phyloP scores from a whole-genome alignment of 495 filamentous ascomycete species.

The Clavariopsis aquatica region DNA sequence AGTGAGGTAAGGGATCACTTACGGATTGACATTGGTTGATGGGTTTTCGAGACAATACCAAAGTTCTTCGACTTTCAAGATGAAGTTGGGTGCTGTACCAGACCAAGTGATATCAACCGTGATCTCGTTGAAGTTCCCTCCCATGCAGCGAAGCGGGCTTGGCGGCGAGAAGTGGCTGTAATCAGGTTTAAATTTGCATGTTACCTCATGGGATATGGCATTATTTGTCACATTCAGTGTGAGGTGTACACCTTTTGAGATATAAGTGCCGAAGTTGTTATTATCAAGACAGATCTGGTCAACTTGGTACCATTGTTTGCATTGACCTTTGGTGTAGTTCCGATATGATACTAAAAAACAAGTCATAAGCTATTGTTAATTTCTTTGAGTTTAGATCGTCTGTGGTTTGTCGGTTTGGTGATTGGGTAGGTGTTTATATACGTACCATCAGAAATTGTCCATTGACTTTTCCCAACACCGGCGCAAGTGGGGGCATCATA shows the following conservation, averaged over 20 bases:
- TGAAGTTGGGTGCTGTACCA: conserved; percentile 7
- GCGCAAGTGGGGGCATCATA: conserved; percentile 6
- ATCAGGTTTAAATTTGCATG: not conserved
- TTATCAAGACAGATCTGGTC: conserved; percentile 10
- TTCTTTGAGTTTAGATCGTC: not conserved
- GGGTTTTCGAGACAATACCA: conserved; percentile 20
- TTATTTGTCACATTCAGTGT: conserved; percentile 18
- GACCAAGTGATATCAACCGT: conserved; percentile 10
- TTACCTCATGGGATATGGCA: conserved; percentile 3
- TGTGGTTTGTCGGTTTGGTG: not conserved
- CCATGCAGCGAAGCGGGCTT: conserved; percentile 10
- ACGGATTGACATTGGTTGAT: conserved; percentile 5
- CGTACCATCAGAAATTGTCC: conserved; percentile 8
- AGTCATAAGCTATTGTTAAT: not conserved
- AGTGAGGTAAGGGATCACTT: not conserved
- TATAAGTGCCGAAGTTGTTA: not conserved
- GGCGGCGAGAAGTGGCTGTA: not conserved
- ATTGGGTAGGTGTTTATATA: not conserved
- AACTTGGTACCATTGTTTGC: conserved; percentile 10
- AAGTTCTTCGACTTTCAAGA: conserved; percentile 14
- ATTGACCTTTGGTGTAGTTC: conserved; percentile 22
- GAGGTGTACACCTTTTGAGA: conserved; percentile 3
- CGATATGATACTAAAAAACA: not conserved
- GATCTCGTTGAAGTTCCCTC: conserved; percentile 24
- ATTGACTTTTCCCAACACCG: conserved; percentile 1